Evolutionary conservation across 1,284 basidiomycete genomes (phyloP).

Genomic region (Ustilago hordei): DNA sequence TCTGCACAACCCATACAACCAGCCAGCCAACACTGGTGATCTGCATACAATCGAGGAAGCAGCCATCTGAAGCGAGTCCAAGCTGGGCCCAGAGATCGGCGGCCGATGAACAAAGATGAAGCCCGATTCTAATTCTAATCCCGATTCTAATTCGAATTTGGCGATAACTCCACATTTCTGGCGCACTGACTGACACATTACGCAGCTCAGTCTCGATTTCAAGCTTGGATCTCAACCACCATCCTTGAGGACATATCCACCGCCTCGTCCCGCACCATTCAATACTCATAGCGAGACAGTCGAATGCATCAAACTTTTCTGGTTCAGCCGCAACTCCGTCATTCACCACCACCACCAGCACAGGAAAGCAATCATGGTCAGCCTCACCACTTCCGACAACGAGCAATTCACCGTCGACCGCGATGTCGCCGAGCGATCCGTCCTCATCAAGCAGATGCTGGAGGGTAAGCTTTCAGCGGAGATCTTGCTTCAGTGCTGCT

Average conservation of each 20-base stretch:
- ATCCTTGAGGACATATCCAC: constrained; percentile 3
- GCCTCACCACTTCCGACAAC: constrained; percentile 81
- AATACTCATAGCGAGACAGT: not conserved
- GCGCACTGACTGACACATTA: constrained; percentile 38
- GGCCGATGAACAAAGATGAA: not conserved
- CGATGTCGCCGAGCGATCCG: constrained; percentile 92
- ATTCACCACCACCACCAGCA: not conserved
- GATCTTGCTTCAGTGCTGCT: not conserved
- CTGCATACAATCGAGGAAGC: not conserved
- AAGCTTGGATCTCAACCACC: constrained; percentile 5
- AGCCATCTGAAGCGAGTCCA: not conserved
- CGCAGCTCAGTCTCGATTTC: constrained; percentile 24
- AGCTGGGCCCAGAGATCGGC: not conserved
- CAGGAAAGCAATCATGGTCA: constrained; percentile 50
- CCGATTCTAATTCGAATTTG: not conserved
- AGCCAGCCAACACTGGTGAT: constrained; percentile 1
- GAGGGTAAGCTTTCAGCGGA: constrained; percentile 78
- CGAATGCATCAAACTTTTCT: not conserved
- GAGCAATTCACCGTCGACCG: constrained; percentile 94
- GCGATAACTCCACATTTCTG: constrained; percentile 13
- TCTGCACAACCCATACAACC: constrained; percentile 42
- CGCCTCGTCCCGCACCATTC: not conserved
- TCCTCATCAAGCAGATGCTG: constrained; percentile 99
- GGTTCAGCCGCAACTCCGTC: not conserved
- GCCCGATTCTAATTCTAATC: not conserved